These are phyloP conservation scores for Logfia minima DNA, from an alignment of 129 eudicot genomes.

Conservation along the genomic window DNA sequence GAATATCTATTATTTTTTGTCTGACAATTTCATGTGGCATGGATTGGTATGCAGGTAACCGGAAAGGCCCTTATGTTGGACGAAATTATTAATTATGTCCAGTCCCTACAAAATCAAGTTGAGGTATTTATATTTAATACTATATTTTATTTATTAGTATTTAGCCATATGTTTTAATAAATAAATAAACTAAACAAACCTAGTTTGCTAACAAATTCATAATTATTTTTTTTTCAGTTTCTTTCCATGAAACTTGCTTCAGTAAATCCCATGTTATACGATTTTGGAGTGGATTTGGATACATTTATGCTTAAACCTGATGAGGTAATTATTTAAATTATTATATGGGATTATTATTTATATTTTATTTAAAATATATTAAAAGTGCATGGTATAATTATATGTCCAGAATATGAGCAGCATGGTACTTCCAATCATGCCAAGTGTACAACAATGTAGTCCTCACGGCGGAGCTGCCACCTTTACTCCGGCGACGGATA, in stretches of 20 bases:
- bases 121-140: slow-evolving; percentile 48
- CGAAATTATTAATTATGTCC: slow-evolving; percentile 95
- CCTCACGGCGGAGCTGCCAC: slow-evolving; percentile 33
- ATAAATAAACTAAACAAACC: neutral
- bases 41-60: slow-evolving; percentile 64
- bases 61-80: slow-evolving; percentile 99
- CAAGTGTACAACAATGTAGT: slow-evolving; percentile 47
- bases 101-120: slow-evolving; percentile 95
- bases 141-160: neutral
- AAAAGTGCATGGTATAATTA: slow-evolving; percentile 6
- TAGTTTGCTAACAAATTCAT: neutral
- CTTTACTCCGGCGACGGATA: slow-evolving; percentile 37
- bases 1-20: slow-evolving; percentile 16
- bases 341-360: no score
- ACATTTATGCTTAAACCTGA: slow-evolving; percentile 64
- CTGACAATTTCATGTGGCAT: slow-evolving; percentile 70
- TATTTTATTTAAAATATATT: neutral
- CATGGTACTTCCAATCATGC: slow-evolving; percentile 48
- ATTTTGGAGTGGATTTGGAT: slow-evolving; percentile 78
- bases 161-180: no score
- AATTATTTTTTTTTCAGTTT: slow-evolving; percentile 50
- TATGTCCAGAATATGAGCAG: slow-evolving; percentile 49
- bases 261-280: slow-evolving; percentile 72
- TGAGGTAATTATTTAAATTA: slow-evolving; percentile 43
- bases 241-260: slow-evolving; percentile 90